Base-by-base conservation (phyloP, 108 stramenopile species). In the Chaetoceros tenuissimus region DNA sequence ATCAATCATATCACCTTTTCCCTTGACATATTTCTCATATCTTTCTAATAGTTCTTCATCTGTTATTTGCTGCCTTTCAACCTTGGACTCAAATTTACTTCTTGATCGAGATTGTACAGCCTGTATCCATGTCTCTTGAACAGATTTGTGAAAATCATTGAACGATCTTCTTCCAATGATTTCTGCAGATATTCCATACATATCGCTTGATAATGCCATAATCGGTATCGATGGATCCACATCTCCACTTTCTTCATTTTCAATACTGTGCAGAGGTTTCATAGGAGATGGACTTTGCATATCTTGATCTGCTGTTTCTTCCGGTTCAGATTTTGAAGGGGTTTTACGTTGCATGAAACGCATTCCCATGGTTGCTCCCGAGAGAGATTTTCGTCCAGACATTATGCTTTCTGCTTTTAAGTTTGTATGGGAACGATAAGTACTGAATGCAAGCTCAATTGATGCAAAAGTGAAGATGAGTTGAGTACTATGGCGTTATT, bases 321-420 rank as follows among this genome's bases (percentile, higher is more conserved):
- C 8, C 5, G 34, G 5, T 40, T 5, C 34, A 40, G 8, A 40
- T 40, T 10, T 40, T 40, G 34, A 2, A n/a, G 40, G 5, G 13
- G 26, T 28, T 64, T 53, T 40, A 22, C 82, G 81, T 57, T 89
- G 74, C 87, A 89, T 89, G 54, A 89, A 89, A 64, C 82, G 61
- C 87, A 89, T 89, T 34, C 82, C 82, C 84, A 89, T 81, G n/a
- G 87, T 89, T 20, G 78, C 72, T n/a, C 69, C 74, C 31, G 87
- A 85, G 13, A 89, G 56, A 29, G 67, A 66, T 63, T 89, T 89
- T 24, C 8, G 34, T n/a, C n/a, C n/a, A n/a, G n/a, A n/a, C n/a
- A n/a, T n/a, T n/a, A n/a, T n/a, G n/a, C n/a, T n/a, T n/a, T n/a
- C n/a, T n/a, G n/a, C n/a, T n/a, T n/a, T n/a, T n/a, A n/a, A n/a